Evolutionary conservation across 306 rosid genomes (phyloP).

Genomic region (Sesbania bispinosa): DNA sequence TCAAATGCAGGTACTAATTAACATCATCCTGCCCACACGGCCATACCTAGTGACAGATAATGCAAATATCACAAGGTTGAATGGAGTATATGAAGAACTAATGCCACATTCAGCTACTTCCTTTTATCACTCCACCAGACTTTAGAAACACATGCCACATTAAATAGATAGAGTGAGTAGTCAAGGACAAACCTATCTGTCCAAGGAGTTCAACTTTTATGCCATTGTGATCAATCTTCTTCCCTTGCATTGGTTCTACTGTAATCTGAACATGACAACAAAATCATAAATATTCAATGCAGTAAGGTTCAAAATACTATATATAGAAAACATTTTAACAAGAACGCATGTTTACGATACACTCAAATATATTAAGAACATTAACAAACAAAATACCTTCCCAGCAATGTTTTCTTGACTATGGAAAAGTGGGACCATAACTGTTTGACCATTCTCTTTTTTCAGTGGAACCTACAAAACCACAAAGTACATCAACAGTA

Average conservation of each 20-base stretch:
- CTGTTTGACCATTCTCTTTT: conserved; percentile 87
- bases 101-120: too few species aligned
- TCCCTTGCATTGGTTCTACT: conserved; percentile 93
- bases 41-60: too few species aligned
- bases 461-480: conserved; percentile 64
- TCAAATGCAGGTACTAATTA: too few species aligned
- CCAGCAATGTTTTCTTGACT: conserved; percentile 98
- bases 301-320: background rate
- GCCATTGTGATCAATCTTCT: conserved; percentile 94
- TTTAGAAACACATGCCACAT: background rate
- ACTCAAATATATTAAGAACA: too few species aligned
- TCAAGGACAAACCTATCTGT: conserved; percentile 73
- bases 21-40: too few species aligned
- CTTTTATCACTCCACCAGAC: too few species aligned
- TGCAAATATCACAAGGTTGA: too few species aligned
- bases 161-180: background rate
- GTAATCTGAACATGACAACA: conserved; percentile 54
- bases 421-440: conserved; percentile 84
- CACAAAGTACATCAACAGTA: conserved; percentile 13
- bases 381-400: conserved; percentile 53
- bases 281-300: background rate
- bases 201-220: conserved; percentile 97
- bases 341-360: too few species aligned
- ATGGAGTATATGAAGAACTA: too few species aligned
- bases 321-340: too few species aligned